Evolutionary conservation across 345 rosid species (phyloP).

Genomic region (Gossypium australe): DNA sequence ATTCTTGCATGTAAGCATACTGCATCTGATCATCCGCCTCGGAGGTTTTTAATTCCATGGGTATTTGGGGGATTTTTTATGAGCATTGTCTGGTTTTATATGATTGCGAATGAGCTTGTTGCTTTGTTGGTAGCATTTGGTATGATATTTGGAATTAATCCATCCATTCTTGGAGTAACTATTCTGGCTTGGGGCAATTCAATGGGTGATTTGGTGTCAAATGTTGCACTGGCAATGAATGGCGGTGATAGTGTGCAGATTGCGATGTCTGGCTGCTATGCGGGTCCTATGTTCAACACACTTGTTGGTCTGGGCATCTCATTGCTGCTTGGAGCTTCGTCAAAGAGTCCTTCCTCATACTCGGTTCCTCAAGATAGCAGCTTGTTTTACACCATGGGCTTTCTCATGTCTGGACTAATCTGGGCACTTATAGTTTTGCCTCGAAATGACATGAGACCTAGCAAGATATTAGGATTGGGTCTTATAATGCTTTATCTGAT

Average conservation of each 20-base stretch:
- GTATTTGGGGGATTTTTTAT: constrained; percentile 81
- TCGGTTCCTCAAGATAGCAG: constrained; percentile 52
- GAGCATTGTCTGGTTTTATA: constrained; percentile 96
- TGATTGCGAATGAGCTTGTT: constrained; percentile 90
- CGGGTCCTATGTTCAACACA: constrained; percentile 97
- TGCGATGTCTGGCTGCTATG: constrained; percentile 86
- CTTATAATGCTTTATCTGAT: constrained; percentile 36
- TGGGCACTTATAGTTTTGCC: constrained; percentile 67
- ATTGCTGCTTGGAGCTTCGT: constrained; percentile 67
- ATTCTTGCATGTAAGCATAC: constrained; percentile 47
- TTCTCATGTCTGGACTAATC: constrained; percentile 52
- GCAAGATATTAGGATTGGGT: constrained; percentile 44
- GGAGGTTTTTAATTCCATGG: constrained; percentile 62
- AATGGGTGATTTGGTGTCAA: constrained; percentile 88
- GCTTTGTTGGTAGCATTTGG: constrained; percentile 73
- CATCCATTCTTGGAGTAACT: constrained; percentile 82
- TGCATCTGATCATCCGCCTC: constrained; percentile 58
- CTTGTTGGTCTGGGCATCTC: constrained; percentile 75
- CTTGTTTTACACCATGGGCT: constrained; percentile 65
- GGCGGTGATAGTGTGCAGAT: constrained; percentile 80
- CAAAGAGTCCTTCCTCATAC: constrained; percentile 47
- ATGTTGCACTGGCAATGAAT: constrained; percentile 65
- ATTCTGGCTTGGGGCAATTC: constrained; percentile 96
- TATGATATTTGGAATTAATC: constrained; percentile 54
- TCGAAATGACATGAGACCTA: constrained; percentile 72